Evolutionary conservation across 495 filamentous ascomycete genomes (phyloP).

Genomic region (Halenospora varia): DNA sequence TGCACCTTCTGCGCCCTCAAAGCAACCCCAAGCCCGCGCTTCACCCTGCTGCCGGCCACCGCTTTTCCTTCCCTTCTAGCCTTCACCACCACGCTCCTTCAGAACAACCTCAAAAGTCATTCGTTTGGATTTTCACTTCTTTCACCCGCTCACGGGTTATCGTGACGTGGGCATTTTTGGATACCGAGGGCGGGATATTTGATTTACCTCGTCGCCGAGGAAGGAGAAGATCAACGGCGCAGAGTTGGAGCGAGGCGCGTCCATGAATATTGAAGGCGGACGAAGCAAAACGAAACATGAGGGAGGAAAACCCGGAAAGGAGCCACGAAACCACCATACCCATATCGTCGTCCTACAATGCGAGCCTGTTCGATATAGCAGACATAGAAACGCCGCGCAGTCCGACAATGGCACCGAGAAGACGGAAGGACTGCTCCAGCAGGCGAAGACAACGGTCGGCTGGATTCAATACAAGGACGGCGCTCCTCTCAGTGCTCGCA

Average conservation of each 20-base stretch:
- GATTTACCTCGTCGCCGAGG: constrained; percentile 6
- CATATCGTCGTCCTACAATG: constrained; percentile 11
- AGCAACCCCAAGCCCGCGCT: background rate
- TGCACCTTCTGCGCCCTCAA: background rate
- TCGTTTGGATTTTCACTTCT: constrained; percentile 19
- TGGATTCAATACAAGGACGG: constrained; percentile 14
- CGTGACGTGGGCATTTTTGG: constrained; percentile 12
- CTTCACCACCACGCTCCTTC: constrained; percentile 11
- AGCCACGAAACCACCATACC: constrained; percentile 13
- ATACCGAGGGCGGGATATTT: background rate
- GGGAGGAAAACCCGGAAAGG: constrained; percentile 12
- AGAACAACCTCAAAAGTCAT: constrained; percentile 12
- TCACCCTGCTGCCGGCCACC: background rate
- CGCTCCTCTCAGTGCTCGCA: constrained; percentile 29
- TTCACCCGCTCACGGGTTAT: constrained; percentile 2
- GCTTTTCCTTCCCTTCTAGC: background rate
- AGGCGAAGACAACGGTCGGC: constrained; percentile 13
- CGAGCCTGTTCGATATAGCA: constrained; percentile 1
- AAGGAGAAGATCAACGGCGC: constrained; percentile 10
- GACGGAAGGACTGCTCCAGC: background rate
- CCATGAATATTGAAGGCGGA: constrained; percentile 15
- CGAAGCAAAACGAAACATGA: constrained; percentile 18
- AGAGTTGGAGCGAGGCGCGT: constrained; percentile 9
- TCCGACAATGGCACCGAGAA: constrained; percentile 6
- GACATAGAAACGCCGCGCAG: constrained; percentile 1